phyloP scores from a whole-genome alignment of 2,329 filamentous ascomycete genomes.

The Fonsecaea multimorphosa region DNA sequence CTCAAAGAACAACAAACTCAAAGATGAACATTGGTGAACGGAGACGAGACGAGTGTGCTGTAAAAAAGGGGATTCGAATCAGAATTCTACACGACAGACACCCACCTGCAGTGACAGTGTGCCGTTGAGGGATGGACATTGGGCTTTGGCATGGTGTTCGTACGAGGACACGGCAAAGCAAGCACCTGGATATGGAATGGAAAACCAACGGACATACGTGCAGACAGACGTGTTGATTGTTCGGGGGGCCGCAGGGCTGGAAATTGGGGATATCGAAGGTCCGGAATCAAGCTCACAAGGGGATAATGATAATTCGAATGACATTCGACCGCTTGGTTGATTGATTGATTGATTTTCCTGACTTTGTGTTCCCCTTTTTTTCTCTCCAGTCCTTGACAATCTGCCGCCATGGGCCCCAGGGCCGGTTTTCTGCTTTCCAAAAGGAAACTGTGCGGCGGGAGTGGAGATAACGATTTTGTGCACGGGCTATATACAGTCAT shows the following conservation, averaged over 20 bases:
- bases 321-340: not conserved
- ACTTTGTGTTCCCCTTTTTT: not conserved
- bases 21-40: too few relatives aligned
- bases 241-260: not conserved
- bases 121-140: not conserved
- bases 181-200: not conserved
- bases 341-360: not conserved
- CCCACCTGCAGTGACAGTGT: not conserved
- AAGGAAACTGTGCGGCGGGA: too few relatives aligned
- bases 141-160: not conserved
- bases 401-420: too few relatives aligned
- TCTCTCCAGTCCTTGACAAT: too few relatives aligned
- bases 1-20: too few relatives aligned
- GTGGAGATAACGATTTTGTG: too few relatives aligned
- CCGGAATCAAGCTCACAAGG: not conserved
- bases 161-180: not conserved
- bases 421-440: too few relatives aligned
- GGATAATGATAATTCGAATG: too few relatives aligned
- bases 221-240: not conserved
- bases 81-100: not conserved
- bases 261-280: not conserved
- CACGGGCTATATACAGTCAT: too few relatives aligned
- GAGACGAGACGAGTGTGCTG: too few relatives aligned
- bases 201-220: not conserved
- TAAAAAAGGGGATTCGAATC: not conserved